Percentiles rank a stretch among this genome's conserved stretches.
Evolutionary conservation across 176 grass and related monocot genomes (phyloP).

Genomic region (Calamus simplicifolius): DNA sequence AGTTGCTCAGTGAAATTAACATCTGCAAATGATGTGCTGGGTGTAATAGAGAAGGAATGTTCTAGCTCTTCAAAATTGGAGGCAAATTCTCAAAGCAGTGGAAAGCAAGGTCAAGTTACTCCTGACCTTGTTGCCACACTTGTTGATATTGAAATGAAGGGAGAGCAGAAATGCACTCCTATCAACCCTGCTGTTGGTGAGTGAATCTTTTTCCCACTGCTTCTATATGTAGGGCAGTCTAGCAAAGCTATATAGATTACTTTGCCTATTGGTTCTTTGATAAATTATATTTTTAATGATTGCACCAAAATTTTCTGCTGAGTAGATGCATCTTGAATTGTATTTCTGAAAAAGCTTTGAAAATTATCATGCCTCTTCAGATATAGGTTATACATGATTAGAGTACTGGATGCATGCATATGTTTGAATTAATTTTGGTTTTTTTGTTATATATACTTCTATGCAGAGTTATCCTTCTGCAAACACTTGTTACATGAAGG

Average conservation of each 20-base stretch:
- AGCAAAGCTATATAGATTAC: too few species aligned
- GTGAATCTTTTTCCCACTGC: conserved; percentile 9
- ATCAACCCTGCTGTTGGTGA: conserved; percentile 59
- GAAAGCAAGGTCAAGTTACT: conserved; percentile 22
- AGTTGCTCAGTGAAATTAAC: conserved; percentile 44
- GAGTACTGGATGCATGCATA: too few species aligned
- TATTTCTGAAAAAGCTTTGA: not conserved
- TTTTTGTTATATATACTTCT: conserved; percentile 20
- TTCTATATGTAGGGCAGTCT: too few species aligned
- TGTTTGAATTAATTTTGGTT: too few species aligned
- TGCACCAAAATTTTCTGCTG: conserved; percentile 1
- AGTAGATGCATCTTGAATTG: not conserved
- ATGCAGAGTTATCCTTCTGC: conserved; percentile 84
- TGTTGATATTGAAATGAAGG: conserved; percentile 15
- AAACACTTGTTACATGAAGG: conserved; percentile 81
- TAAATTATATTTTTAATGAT: too few species aligned
- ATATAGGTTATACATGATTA: too few species aligned
- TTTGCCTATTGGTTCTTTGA: too few species aligned
- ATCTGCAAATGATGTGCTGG: conserved; percentile 33
- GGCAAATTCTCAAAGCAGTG: conserved; percentile 24
- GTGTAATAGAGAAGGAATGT: conserved; percentile 20
- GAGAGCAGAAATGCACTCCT: conserved; percentile 31
- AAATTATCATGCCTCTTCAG: not conserved
- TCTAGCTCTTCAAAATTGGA: conserved; percentile 35
- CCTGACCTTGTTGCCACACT: conserved; percentile 23